Conservation (phyloP, 1,284 basidiomycete genomes). For the Microbotryum saponariae region DNA sequence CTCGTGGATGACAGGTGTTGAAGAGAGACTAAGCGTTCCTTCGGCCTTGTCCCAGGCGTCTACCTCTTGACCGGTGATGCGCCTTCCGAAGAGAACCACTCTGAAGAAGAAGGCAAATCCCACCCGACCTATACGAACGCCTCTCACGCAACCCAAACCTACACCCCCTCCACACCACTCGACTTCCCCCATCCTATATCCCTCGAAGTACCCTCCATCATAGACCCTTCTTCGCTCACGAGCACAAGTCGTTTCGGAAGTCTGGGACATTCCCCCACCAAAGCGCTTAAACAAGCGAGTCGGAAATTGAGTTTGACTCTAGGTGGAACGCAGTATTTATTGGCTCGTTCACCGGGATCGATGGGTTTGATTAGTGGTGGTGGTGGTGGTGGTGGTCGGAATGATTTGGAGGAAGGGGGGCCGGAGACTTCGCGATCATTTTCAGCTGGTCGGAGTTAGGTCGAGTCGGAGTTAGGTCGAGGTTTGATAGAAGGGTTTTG, state of each 20-base stretch:
- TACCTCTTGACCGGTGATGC: conserved; percentile 21
- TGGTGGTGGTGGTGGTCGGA: too few relatives aligned
- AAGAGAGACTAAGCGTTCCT: too few relatives aligned
- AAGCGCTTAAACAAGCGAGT: not conserved
- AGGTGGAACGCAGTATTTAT: conserved; percentile 1
- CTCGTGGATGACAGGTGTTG: too few relatives aligned
- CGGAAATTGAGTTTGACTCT: conserved; percentile 3
- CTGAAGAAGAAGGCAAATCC: too few relatives aligned
- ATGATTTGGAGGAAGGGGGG: too few relatives aligned
- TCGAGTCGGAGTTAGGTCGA: too few relatives aligned
- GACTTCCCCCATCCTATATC: not conserved
- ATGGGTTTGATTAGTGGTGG: too few relatives aligned
- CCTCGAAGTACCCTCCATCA: not conserved
- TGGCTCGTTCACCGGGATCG: too few relatives aligned
- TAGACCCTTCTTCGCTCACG: not conserved
- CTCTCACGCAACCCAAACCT: not conserved
- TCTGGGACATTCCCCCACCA: not conserved
- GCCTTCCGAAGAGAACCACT: not conserved
- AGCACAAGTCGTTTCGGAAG: not conserved
- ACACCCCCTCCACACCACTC: not conserved
- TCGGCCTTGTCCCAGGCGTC: conserved; percentile 8
- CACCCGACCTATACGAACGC: too few relatives aligned
- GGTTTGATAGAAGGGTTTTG: too few relatives aligned
- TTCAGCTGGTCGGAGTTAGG: too few relatives aligned
- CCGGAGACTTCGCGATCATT: too few relatives aligned